Evolutionary conservation across 2,329 filamentous ascomycete species (phyloP).

Genomic region (Aspergillus pseudoterreus): DNA sequence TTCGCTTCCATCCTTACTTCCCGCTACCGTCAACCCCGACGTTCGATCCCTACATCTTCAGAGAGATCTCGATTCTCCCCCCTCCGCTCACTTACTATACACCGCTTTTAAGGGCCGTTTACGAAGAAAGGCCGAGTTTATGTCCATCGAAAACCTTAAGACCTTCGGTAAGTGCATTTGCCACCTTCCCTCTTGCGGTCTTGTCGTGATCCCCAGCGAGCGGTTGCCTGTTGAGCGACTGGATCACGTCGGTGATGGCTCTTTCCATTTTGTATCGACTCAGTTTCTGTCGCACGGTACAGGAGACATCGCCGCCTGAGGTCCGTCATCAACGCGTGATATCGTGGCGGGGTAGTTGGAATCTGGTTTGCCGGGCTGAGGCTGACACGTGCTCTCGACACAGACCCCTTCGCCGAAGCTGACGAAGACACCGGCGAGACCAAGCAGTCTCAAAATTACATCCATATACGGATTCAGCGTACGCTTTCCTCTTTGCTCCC

Average conservation of each 20-base stretch:
- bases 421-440: constrained; percentile 97
- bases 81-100: constrained; percentile 25
- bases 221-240: background rate
- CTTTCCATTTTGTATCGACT: too few relatives aligned
- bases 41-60: constrained; percentile 20
- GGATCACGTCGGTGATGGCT: background rate
- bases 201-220: background rate
- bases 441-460: constrained; percentile 95
- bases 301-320: background rate
- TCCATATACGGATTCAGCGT: constrained; percentile 99
- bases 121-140: constrained; percentile 76
- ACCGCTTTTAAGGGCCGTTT: constrained; percentile 42
- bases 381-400: constrained; percentile 30
- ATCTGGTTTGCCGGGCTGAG: constrained; percentile 20
- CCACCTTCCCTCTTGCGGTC: constrained; percentile 22
- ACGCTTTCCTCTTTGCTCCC: constrained; percentile 42
- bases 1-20: constrained; percentile 10
- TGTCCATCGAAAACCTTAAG: constrained; percentile 99
- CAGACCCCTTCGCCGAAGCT: constrained; percentile 99
- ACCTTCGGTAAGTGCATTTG: constrained; percentile 70
- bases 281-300: background rate
- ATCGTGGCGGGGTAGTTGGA: constrained; percentile 35
- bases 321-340: constrained; percentile 4
- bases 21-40: constrained; percentile 13
- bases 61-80: constrained; percentile 33